phyloP scores from a whole-genome alignment of 352 stramenopile species.

The Globisporangium irregulare region DNA sequence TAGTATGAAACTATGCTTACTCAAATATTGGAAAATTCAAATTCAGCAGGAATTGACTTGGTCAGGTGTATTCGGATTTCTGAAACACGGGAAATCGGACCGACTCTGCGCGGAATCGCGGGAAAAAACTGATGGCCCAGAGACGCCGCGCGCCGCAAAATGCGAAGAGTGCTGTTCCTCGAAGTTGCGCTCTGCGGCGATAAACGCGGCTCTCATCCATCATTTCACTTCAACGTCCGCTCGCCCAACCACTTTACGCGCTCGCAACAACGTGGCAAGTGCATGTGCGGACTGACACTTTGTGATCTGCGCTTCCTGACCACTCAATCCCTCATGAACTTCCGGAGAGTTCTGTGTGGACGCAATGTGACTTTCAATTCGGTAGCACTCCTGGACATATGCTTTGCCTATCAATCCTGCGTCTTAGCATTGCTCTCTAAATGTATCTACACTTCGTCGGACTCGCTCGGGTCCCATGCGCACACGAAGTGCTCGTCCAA shows the following conservation, averaged over 20 bases:
- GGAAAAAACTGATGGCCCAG: constrained; percentile 16
- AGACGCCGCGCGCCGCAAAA: background rate
- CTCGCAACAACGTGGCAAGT: background rate
- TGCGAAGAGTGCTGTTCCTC: constrained; percentile 2
- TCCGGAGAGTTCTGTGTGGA: background rate
- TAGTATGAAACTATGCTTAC: no score
- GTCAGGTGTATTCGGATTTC: background rate
- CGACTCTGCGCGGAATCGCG: background rate
- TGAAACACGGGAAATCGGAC: background rate
- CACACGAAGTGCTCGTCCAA: constrained; percentile 43
- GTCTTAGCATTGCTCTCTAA: background rate
- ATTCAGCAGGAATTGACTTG: background rate
- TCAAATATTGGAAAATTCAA: no score
- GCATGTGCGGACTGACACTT: background rate
- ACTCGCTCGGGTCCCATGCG: constrained; percentile 52
- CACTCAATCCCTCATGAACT: background rate
- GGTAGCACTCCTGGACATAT: background rate
- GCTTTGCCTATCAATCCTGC: background rate
- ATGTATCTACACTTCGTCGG: constrained; percentile 30
- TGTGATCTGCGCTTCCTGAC: background rate
- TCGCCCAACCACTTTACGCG: background rate
- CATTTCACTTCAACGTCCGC: constrained; percentile 1
- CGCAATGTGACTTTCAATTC: background rate
- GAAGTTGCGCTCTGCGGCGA: background rate
- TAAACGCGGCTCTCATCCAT: background rate